Base-by-base conservation (phyloP, 2,329 filamentous ascomycete genomes). In the Verticillium tricorpus region DNA sequence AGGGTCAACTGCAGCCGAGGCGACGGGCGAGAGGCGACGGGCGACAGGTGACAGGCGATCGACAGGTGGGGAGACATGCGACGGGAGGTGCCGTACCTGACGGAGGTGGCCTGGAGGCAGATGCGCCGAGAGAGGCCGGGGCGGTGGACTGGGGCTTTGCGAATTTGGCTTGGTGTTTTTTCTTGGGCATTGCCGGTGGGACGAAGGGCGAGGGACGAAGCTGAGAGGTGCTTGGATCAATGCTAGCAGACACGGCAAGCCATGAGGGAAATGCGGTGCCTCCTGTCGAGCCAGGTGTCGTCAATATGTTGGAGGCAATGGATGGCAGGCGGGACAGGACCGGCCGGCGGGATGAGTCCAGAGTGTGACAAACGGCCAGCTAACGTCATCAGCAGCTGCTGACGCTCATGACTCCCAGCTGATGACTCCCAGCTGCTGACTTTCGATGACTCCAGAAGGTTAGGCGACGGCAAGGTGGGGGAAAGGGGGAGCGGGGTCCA, bases 141-240 rank as follows among this genome's bases (percentile, higher is more conserved):
- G 84, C 80, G 67, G 84, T 82, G 64, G 81, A 82, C 68, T 76
- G 80, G 67, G 85, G 85, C 72, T 87, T 88, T 66, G 85, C 84
- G 68, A 82, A 85, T 69, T 78, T 78, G 68, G 74, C 69, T 67
- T 81, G 77, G 61, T 83, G 81, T 73, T 84, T 80, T 80, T 87
- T 88, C 79, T 87, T 88, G 74, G 86, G 84, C 86, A 89, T 89
- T 50, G 45, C 45, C 45, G 45, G 45, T 19, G 45, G 19, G 45
- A n/a, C 8, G 39, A n/a, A 11, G 45, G 19, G 45, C 8, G n/a
- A 22, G 19, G 19, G 19, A 28, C 45, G 7, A 50, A 22, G 45
- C 45, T 50, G n/a, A 22, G 22, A 50, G 45, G 8, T 50, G 45
- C 45, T 50, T 25, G 45, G 45, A 50, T 50, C 19, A 50, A 50